Evolutionary conservation across 495 filamentous ascomycete species (phyloP).

Genomic region (Rostrohypoxylon terebratum): DNA sequence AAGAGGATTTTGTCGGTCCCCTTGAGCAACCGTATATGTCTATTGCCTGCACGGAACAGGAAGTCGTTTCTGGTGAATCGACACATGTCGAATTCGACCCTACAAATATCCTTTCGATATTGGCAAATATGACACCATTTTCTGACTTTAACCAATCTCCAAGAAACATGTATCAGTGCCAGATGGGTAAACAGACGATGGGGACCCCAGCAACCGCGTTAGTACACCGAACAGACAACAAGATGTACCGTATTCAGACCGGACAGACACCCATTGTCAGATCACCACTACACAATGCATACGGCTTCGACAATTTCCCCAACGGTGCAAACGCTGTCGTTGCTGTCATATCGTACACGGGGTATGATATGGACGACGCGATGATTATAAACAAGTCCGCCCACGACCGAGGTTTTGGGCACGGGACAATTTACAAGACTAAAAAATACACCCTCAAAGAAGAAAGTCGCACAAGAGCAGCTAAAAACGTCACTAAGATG

Average conservation of each 20-base stretch:
- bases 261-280: constrained; percentile 96
- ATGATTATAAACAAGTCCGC: constrained; percentile 99
- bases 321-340: constrained; percentile 98
- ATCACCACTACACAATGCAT: constrained; percentile 91
- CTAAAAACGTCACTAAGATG: constrained; percentile 72
- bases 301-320: constrained; percentile 97
- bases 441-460: constrained; percentile 88
- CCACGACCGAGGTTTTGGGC: constrained; percentile 95
- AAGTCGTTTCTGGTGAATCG: constrained; percentile 85
- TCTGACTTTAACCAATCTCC: constrained; percentile 99
- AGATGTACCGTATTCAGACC: constrained; percentile 92
- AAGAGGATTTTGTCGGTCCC: constrained; percentile 87
- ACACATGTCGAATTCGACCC: constrained; percentile 96
- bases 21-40: constrained; percentile 99
- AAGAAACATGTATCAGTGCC: constrained; percentile 99
- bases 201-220: constrained; percentile 92
- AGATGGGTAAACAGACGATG: constrained; percentile 99
- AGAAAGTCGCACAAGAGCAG: constrained; percentile 66
- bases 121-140: constrained; percentile 99
- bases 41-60: constrained; percentile 85
- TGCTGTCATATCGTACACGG: constrained; percentile 97
- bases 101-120: constrained; percentile 96
- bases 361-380: constrained; percentile 99
- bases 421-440: constrained; percentile 97
- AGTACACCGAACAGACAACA: constrained; percentile 93